phyloP scores from a whole-genome alignment of 768 basidiomycete genomes.

The Xanthoconium purpureum region DNA sequence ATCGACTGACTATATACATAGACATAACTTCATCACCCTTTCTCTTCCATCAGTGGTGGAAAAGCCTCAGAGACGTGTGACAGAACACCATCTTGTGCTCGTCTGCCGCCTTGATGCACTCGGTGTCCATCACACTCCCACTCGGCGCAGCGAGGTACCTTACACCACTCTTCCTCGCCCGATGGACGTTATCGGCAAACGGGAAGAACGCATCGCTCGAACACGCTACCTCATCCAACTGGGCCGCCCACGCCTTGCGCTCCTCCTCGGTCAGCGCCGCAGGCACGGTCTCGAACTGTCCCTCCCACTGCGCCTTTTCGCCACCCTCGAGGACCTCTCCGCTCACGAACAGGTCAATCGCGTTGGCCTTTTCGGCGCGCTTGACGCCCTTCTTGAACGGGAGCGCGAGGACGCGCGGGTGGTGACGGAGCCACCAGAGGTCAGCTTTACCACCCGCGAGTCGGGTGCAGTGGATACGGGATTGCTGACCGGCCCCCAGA shows the following conservation, averaged over 20 bases:
- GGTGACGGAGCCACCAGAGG: constrained; percentile 98
- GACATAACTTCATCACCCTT: not conserved
- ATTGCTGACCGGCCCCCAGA: constrained; percentile 97
- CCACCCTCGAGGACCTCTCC: constrained; percentile 86
- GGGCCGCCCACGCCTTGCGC: constrained; percentile 65
- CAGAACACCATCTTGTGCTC: constrained; percentile 90
- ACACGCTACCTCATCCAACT: constrained; percentile 85
- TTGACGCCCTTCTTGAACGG: constrained; percentile 98
- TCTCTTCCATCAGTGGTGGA: constrained; percentile 64
- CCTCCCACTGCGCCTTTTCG: constrained; percentile 90
- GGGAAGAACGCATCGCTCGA: constrained; percentile 99
- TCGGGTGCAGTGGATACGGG: constrained; percentile 98
- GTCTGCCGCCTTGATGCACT: constrained; percentile 95
- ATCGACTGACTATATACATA: not conserved
- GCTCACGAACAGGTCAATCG: constrained; percentile 93
- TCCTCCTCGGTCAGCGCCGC: constrained; percentile 64
- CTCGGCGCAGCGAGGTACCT: constrained; percentile 87
- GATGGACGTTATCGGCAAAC: constrained; percentile 96
- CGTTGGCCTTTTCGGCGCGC: constrained; percentile 97
- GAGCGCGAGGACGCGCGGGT: constrained; percentile 85
- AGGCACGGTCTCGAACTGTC: constrained; percentile 73
- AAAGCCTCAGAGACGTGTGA: constrained; percentile 83
- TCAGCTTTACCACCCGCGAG: constrained; percentile 98
- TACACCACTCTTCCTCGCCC: constrained; percentile 89
- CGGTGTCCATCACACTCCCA: constrained; percentile 96